Evolutionary conservation across 1,139 yeast genomes (phyloP), one percentile per base, ranked within the genome.

Genomic region (Magnusiomyces magnusii): DNA sequence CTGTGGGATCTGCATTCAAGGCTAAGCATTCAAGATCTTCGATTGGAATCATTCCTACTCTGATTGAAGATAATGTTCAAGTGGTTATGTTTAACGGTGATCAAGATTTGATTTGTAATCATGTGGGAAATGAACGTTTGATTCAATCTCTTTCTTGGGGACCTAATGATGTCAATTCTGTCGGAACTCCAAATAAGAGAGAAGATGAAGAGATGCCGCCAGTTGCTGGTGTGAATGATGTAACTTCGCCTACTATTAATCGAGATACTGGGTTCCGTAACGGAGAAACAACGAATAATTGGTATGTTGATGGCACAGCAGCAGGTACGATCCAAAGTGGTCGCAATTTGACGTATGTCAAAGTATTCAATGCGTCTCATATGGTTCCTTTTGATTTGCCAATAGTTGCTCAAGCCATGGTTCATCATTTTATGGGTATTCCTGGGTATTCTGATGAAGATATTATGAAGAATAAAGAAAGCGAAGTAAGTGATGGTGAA

Each of bases 351-450:
- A 87, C 97, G 0, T 87, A 86, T 70, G 82, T 89, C 34, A 82
- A 84, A 63, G 82, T 92, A 1, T 83, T 76, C 68, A 83, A 89
- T 66, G 82, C 96, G 0, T 86, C 95, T 2, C 99, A 93, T 70
- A 93, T 93, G 99, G 96, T 92, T 25, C 96, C 99, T 1, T 87
- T 83, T 66, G 98, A 93, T 69, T 73, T 82, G 58, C 89, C 96
- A 0, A 82, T 79, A 53, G 77, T 81, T 39, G 80, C 92, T 9
- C 77, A 91, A 65, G 90, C 92, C 36, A 75, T 93, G 69, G 59
- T 75, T 50, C 67, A 73, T 59, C 62, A 60, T 47, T 54, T 58
- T 44, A 54, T 60, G 39, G 58, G 54, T 7, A 54, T 60, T 41
- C 62, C 62, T 3, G 59, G 61, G 2, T 56, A 41, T 42, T 53